Conservation (phyloP, 257 asterid genomes). For the Ocimum tenuiflorum region DNA sequence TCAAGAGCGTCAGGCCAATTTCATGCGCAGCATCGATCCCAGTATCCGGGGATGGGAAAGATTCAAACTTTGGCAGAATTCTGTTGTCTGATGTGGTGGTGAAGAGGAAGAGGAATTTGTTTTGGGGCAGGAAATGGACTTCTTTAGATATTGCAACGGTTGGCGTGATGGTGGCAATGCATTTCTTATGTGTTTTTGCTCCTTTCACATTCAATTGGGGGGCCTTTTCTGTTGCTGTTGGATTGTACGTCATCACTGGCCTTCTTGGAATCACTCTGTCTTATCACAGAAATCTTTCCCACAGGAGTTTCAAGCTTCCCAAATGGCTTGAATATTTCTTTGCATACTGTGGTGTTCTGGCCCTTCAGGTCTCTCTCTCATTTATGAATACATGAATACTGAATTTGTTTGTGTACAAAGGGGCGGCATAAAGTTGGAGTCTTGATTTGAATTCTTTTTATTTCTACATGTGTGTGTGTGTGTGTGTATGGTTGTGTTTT, state of each 20-base stretch:
- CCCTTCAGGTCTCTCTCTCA: conserved; percentile 58
- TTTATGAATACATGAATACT: not conserved
- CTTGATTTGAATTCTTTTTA: not conserved
- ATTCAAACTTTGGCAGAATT: conserved; percentile 39
- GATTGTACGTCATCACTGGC: conserved; percentile 55
- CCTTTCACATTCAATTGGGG: conserved; percentile 65
- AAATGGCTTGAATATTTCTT: conserved; percentile 74
- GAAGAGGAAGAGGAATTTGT: conserved; percentile 38
- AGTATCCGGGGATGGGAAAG: conserved; percentile 30
- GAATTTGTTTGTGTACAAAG: not conserved
- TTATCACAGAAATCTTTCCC: conserved; percentile 68
- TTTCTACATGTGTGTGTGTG: no score
- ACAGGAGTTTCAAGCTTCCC: conserved; percentile 74
- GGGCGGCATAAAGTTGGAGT: not conserved
- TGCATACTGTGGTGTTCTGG: conserved; percentile 80
- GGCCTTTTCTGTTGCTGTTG: conserved; percentile 49
- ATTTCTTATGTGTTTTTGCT: conserved; percentile 48
- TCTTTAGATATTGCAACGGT: conserved; percentile 39
- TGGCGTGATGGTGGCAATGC: conserved; percentile 51
- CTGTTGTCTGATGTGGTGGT: conserved; percentile 64
- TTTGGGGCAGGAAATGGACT: conserved; percentile 56
- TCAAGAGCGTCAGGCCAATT: conserved; percentile 26
- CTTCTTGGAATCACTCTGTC: conserved; percentile 79
- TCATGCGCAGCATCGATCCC: conserved; percentile 36
- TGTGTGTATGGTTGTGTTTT: not conserved